Evolutionary conservation across 768 basidiomycete species (phyloP).

Genomic region (Termitomyces bulborhizus): DNA sequence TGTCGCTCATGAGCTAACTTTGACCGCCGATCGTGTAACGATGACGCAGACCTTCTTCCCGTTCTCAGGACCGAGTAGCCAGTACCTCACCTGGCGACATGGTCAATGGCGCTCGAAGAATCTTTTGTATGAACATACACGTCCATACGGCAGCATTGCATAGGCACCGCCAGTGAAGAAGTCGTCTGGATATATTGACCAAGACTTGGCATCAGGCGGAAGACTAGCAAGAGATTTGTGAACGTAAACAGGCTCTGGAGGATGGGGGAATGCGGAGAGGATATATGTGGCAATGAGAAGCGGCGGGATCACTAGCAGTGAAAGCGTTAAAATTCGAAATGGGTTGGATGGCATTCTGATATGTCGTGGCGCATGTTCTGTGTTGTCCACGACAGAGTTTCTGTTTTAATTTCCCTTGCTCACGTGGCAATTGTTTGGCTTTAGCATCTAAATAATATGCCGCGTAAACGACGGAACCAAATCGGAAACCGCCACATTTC

Average conservation of each 20-base stretch:
- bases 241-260: constrained; percentile 42
- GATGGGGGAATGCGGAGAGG: constrained; percentile 58
- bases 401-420: not conserved
- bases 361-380: constrained; percentile 9
- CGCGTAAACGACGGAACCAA: not conserved
- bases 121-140: constrained; percentile 25
- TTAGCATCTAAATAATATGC: not conserved
- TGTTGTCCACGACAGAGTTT: not conserved
- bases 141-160: constrained; percentile 58
- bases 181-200: constrained; percentile 69
- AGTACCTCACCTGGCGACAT: constrained; percentile 56
- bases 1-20: constrained; percentile 18
- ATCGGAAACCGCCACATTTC: no score
- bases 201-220: constrained; percentile 47
- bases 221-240: constrained; percentile 58
- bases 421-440: constrained; percentile 6
- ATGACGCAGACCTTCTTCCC: constrained; percentile 51
- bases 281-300: constrained; percentile 56
- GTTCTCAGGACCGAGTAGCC: constrained; percentile 66
- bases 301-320: constrained; percentile 55
- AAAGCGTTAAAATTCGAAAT: constrained; percentile 44
- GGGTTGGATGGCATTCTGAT: constrained; percentile 21
- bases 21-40: not conserved
- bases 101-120: not conserved
- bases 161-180: constrained; percentile 62